These are phyloP conservation scores for Pterocarpus macrocarpus DNA, from an alignment of 306 rosid species.

Conservation along the genomic window DNA sequence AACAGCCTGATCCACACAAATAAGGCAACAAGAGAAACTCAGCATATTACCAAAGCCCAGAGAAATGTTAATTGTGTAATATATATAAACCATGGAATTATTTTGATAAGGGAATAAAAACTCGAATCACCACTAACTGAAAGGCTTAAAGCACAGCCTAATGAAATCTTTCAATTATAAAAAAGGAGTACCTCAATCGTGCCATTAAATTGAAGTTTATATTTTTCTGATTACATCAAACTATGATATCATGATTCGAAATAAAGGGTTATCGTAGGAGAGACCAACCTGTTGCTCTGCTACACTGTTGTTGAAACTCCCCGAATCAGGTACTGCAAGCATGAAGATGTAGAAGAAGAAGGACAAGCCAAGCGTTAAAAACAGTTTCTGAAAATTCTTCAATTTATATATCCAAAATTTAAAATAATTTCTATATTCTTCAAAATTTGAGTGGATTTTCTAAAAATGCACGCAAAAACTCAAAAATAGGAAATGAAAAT, in stretches of 20 bases:
- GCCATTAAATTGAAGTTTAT: constrained; percentile 6
- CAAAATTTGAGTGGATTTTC: background rate
- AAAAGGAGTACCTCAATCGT: constrained; percentile 28
- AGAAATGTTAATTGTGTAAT: constrained; percentile 8
- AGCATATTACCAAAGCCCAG: constrained; percentile 25
- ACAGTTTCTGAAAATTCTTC: constrained; percentile 9
- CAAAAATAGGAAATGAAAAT: background rate
- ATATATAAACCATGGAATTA: constrained; percentile 12
- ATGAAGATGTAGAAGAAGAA: constrained; percentile 30
- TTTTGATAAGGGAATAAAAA: constrained; percentile 2
- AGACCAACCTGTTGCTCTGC: constrained; percentile 96
- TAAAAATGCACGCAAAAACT: background rate
- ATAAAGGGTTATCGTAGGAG: constrained; percentile 16
- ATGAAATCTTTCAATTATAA: constrained; percentile 9
- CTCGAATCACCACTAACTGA: constrained; percentile 35
- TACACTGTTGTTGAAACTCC: constrained; percentile 96
- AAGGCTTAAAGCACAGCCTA: constrained; percentile 9
- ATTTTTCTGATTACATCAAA: constrained; percentile 34
- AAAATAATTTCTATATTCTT: too few species aligned
- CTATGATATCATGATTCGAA: constrained; percentile 19
- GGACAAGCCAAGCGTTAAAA: constrained; percentile 30
- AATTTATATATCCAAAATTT: background rate
- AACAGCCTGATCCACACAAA: constrained; percentile 81
- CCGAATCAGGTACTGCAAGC: constrained; percentile 77
- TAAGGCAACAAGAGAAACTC: constrained; percentile 49